A percentile compares a stretch with the other conserved stretches of the same genome.
Conservation (phyloP, 2,329 filamentous ascomycete genomes). For the Fonsecaea multimorphosa region DNA sequence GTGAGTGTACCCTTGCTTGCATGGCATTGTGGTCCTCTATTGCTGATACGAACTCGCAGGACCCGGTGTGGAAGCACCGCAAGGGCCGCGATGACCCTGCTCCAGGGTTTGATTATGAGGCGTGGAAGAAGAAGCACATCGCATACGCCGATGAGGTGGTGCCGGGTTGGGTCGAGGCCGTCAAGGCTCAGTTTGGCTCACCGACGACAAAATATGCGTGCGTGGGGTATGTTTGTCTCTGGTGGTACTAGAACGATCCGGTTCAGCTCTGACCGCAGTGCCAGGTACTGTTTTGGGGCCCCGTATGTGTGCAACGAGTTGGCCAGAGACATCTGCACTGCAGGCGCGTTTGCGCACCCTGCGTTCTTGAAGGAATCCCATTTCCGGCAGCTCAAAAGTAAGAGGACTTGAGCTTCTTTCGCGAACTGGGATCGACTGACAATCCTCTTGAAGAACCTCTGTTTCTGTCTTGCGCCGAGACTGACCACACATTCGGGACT, state of each 20-base stretch:
- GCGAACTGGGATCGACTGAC: not conserved
- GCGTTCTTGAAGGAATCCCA: slow-evolving; percentile 57
- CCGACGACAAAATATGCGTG: slow-evolving; percentile 35
- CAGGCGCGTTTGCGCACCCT: slow-evolving; percentile 60
- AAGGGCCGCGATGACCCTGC: slow-evolving; percentile 43
- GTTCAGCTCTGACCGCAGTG: not conserved
- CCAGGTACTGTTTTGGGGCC: slow-evolving; percentile 43
- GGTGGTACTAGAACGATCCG: not conserved
- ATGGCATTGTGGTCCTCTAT: not conserved
- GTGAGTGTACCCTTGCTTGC: slow-evolving; percentile 40
- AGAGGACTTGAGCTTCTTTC: not conserved
- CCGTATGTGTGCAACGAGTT: slow-evolving; percentile 56
- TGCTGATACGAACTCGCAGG: slow-evolving; percentile 40
- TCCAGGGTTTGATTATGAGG: slow-evolving; percentile 55
- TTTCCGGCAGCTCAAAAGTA: slow-evolving; percentile 47
- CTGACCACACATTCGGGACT: slow-evolving; percentile 30
- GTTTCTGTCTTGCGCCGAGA: slow-evolving; percentile 33
- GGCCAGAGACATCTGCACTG: slow-evolving; percentile 46
- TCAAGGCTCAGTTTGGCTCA: slow-evolving; percentile 47
- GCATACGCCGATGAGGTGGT: slow-evolving; percentile 53
- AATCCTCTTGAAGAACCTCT: slow-evolving; percentile 20
- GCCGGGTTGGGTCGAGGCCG: slow-evolving; percentile 52
- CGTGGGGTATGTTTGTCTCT: slow-evolving; percentile 26
- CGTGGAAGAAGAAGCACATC: slow-evolving; percentile 57
- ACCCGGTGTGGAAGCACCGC: slow-evolving; percentile 53